Evolutionary conservation across 176 grass and related monocot species (phyloP).

Genomic region (Olyra latifolia): DNA sequence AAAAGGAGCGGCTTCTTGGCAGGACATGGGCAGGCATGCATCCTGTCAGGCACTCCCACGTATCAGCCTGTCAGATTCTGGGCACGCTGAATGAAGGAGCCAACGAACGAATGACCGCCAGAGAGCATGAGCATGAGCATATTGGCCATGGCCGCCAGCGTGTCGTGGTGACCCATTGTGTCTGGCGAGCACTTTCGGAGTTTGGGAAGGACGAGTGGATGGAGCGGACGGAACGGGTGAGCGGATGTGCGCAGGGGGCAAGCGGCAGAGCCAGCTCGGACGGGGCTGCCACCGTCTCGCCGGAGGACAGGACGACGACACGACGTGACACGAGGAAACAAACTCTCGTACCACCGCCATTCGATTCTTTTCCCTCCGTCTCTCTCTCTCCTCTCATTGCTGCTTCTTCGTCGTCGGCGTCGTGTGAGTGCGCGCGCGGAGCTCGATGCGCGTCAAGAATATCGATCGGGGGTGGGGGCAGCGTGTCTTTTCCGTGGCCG

Average conservation of each 20-base stretch:
- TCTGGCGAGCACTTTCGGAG: constrained; percentile 34
- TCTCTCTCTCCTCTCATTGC: background rate
- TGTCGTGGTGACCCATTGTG: constrained; percentile 16
- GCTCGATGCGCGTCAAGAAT: constrained; percentile 39
- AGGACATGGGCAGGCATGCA: background rate
- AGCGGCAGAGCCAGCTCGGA: background rate
- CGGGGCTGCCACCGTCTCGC: constrained; percentile 17
- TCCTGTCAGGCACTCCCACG: background rate
- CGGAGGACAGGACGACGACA: constrained; percentile 13
- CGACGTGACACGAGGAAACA: constrained; percentile 48
- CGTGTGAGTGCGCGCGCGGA: background rate
- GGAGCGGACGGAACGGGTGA: background rate
- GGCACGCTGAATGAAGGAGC: constrained; percentile 30
- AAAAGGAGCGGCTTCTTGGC: background rate
- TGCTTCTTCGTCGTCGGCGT: background rate
- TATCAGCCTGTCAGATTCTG: background rate
- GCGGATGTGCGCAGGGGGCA: constrained; percentile 40
- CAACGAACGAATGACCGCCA: background rate
- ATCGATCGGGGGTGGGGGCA: background rate
- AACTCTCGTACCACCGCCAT: constrained; percentile 43
- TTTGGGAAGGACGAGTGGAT: constrained; percentile 26
- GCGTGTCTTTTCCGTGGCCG: constrained; percentile 39
- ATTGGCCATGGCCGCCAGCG: background rate
- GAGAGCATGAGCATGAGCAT: background rate
- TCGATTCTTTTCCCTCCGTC: background rate